A percentile compares a stretch with the other conserved stretches of the same genome.
phyloP scores from a whole-genome alignment of 495 filamentous ascomycete species.

The Amphirosellinia nigrospora region DNA sequence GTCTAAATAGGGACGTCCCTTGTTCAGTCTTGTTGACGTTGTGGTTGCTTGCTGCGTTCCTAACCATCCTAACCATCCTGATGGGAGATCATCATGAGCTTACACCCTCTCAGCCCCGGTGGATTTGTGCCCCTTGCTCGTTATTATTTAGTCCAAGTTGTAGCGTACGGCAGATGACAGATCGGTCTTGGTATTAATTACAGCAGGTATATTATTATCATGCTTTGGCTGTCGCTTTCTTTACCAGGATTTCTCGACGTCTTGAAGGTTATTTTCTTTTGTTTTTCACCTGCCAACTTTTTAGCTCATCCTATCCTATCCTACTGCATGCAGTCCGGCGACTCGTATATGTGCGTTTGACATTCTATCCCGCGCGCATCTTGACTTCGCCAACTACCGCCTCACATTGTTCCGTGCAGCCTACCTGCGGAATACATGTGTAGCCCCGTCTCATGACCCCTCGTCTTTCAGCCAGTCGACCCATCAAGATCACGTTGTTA shows the following conservation, averaged over 20 bases:
- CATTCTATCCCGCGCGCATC: background rate
- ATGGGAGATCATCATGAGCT: slow-evolving; percentile 22
- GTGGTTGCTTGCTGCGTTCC: slow-evolving; percentile 11
- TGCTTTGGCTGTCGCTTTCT: background rate
- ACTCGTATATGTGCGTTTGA: slow-evolving; percentile 8
- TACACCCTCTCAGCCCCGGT: slow-evolving; percentile 13
- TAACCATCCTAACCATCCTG: slow-evolving; percentile 23
- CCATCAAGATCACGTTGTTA: slow-evolving; percentile 14
- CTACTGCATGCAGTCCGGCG: background rate
- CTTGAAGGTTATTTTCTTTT: background rate
- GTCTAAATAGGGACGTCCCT: slow-evolving; percentile 4
- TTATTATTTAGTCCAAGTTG: slow-evolving; percentile 17
- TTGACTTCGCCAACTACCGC: slow-evolving; percentile 1
- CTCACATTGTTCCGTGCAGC: slow-evolving; percentile 5
- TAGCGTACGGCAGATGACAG: slow-evolving; percentile 7
- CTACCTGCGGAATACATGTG: slow-evolving; percentile 4
- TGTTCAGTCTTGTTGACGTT: slow-evolving; percentile 9
- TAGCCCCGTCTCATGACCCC: slow-evolving; percentile 18
- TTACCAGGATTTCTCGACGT: background rate
- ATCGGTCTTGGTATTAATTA: slow-evolving; percentile 8
- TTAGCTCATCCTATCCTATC: background rate
- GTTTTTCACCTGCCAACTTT: background rate
- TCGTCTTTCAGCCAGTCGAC: slow-evolving; percentile 19
- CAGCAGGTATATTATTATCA: slow-evolving; percentile 1
- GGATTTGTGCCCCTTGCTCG: slow-evolving; percentile 13